Base-by-base conservation (phyloP, 2,329 filamentous ascomycete species). In the Pestalotiopsis sp. region DNA sequence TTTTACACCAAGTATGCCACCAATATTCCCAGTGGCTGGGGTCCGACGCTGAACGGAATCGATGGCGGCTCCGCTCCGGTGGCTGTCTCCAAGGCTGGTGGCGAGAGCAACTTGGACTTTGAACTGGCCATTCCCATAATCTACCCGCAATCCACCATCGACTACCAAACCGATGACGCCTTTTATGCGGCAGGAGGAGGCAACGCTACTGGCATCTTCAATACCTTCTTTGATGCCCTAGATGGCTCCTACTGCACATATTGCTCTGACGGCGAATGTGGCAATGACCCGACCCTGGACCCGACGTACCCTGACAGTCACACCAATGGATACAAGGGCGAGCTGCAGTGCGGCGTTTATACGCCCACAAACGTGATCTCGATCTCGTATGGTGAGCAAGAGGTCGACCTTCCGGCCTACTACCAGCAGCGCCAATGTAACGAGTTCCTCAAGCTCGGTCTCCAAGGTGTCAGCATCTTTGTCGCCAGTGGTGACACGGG, bases 11-110 rank as follows among this genome's bases (percentile, higher is more conserved):
- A 38, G 45, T 66, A 57, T 17, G 49, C 64, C n/a, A 14, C 41
- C 6, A 13, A 66, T 36, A 58, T 66, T 38, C 49, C 64, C 3
- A 36, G n/a, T 7, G 49, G 49, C 25, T 57, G 45, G 64, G 64
- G 45, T 20, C 64, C 64, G 7, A 36, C 20, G 14, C 17, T 66
- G 64, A 36, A 57, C 14, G 23, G 23, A 23, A 58, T 66, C n/a
- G 64, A 66, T 58, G 64, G 64, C n/a, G 64, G 64, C 9, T 23
- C 25, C 14, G 41, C 64, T 12, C 64, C 64, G 4, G 64, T 66
- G 12, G 45, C 64, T 66, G 20, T 49, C 97, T 80, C 92, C 93
- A 68, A 84, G 86, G 45, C 85, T 85, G 2, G 94, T 97, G 76
- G 89, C 87, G 74, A 76, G 62, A 72, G 71, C 1, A 68, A 68